phyloP scores from a whole-genome alignment of 352 stramenopile genomes.

The Phytophthora citrophthora region DNA sequence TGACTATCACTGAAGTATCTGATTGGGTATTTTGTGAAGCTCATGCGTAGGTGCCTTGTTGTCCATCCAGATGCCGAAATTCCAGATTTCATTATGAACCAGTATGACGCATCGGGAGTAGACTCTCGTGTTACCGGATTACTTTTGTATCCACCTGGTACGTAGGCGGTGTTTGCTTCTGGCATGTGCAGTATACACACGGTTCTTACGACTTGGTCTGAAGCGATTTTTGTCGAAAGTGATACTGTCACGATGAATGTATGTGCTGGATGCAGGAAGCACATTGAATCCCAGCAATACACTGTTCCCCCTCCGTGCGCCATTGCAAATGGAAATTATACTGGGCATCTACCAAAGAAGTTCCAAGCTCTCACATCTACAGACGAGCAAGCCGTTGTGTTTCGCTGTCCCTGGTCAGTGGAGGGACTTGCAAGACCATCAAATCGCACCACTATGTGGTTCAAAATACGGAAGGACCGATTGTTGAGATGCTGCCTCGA shows the following conservation, averaged over 20 bases:
- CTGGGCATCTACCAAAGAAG: not conserved
- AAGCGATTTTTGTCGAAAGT: not conserved
- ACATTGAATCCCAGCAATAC: not conserved
- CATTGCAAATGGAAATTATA: slow-evolving; percentile 19
- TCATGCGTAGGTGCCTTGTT: too few relatives aligned
- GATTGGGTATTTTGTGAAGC: too few relatives aligned
- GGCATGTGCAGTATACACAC: too few relatives aligned
- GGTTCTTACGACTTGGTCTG: too few relatives aligned
- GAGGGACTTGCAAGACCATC: slow-evolving; percentile 1
- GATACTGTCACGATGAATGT: not conserved
- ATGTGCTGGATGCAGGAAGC: not conserved
- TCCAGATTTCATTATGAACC: too few relatives aligned
- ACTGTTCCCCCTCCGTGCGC: not conserved
- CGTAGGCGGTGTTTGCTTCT: too few relatives aligned
- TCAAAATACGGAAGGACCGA: slow-evolving; percentile 13
- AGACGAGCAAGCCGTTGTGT: slow-evolving; percentile 19
- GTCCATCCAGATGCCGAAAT: too few relatives aligned
- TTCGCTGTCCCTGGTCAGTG: slow-evolving; percentile 6
- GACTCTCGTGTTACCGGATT: too few relatives aligned
- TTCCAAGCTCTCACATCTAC: not conserved
- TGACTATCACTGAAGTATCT: too few relatives aligned
- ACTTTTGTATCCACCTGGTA: too few relatives aligned
- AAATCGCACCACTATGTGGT: slow-evolving; percentile 20
- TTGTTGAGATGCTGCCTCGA: slow-evolving; percentile 7
- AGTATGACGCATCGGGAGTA: too few relatives aligned